phyloP scores from a whole-genome alignment of 768 basidiomycete species.

The Exidia glandulosa region DNA sequence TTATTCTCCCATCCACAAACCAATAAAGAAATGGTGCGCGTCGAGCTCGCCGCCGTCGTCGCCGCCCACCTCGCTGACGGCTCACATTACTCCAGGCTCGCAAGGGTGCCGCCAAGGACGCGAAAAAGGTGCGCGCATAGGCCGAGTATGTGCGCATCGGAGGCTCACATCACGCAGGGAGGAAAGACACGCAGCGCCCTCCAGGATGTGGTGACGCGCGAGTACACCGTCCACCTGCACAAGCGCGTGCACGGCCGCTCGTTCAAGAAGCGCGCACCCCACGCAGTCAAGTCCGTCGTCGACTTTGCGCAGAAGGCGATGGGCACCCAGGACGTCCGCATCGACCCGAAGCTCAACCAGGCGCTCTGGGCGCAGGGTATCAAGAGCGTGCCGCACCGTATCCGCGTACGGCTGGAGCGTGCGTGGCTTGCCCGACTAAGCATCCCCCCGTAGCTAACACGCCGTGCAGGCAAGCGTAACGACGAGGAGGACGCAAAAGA shows the following conservation, averaged over 20 bases:
- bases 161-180: constrained; percentile 17
- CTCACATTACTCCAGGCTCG: constrained; percentile 5
- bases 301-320: constrained; percentile 88
- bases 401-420: constrained; percentile 93
- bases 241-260: constrained; percentile 85
- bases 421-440: constrained; percentile 21
- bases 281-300: constrained; percentile 89
- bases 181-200: constrained; percentile 93
- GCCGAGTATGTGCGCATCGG: not conserved
- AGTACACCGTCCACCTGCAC: constrained; percentile 98
- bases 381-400: constrained; percentile 84
- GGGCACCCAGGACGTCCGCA: constrained; percentile 88
- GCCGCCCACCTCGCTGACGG: not conserved
- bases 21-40: not conserved
- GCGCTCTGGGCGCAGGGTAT: constrained; percentile 89
- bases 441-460: constrained; percentile 7
- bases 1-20: not conserved
- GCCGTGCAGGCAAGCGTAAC: constrained; percentile 77
- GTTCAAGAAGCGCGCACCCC: constrained; percentile 97
- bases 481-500: constrained; percentile 98
- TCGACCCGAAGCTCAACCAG: constrained; percentile 96
- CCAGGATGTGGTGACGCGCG: constrained; percentile 94
- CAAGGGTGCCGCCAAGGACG: constrained; percentile 3
- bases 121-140: constrained; percentile 4
- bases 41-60: not conserved